Conservation (phyloP, 352 stramenopile species). For the Pythium volutum region DNA sequence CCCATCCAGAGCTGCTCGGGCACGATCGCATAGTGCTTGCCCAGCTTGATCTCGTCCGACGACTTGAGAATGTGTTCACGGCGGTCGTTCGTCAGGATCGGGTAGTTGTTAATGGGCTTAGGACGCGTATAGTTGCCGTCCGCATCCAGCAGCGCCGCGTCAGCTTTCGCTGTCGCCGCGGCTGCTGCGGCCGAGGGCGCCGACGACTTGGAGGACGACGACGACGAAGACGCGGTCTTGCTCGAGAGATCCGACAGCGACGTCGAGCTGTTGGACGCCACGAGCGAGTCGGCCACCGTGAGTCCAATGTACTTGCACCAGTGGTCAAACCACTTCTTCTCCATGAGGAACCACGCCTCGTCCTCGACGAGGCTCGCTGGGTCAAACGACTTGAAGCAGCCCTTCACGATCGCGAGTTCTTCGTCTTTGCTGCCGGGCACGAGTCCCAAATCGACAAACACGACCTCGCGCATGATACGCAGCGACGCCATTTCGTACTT, state of each 20-base stretch:
- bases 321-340: conserved; percentile 83
- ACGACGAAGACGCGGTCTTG: conserved; percentile 12
- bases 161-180: conserved; percentile 13
- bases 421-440: conserved; percentile 74
- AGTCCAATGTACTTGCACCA: conserved; percentile 80
- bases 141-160: conserved; percentile 68
- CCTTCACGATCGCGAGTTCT: conserved; percentile 65
- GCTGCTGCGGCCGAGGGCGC: neutral
- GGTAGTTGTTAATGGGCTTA: conserved; percentile 84
- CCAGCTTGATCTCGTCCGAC: conserved; percentile 71
- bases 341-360: conserved; percentile 81
- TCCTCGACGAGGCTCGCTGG: conserved; percentile 66
- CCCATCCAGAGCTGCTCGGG: conserved; percentile 87
- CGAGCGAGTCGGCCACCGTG: conserved; percentile 26
- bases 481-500: conserved; percentile 77
- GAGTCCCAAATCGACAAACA: conserved; percentile 80
- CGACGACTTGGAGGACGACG: conserved; percentile 6
- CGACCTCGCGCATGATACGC: conserved; percentile 81
- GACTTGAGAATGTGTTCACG: conserved; percentile 63
- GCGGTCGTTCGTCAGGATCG: conserved; percentile 65
- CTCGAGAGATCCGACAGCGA: conserved; percentile 22
- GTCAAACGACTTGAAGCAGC: conserved; percentile 80
- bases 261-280: conserved; percentile 18
- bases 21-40: conserved; percentile 86
- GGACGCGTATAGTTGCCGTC: conserved; percentile 80